phyloP scores from a whole-genome alignment of 768 basidiomycete genomes.

The Chlorophyllum brunneum region DNA sequence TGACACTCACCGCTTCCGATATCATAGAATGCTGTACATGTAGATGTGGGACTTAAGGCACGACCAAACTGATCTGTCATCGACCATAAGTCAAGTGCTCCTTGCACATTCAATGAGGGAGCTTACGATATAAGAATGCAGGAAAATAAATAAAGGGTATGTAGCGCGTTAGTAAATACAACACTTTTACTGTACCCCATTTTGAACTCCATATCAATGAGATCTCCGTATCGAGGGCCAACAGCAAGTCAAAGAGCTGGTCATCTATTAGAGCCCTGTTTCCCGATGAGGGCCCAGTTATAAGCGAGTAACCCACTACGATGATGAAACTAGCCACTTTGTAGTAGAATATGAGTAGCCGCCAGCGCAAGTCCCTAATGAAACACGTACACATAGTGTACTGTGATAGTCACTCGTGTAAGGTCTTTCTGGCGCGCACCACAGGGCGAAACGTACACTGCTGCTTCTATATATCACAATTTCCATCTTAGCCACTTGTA shows the following conservation, averaged over 20 bases:
- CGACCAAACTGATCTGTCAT: background rate
- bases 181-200: background rate
- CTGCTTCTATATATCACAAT: too few species aligned
- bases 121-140: background rate
- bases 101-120: background rate
- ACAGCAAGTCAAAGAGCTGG: background rate
- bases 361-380: too few species aligned
- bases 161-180: background rate
- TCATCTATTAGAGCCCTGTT: too few species aligned
- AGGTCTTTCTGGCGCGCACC: too few species aligned
- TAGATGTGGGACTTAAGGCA: background rate
- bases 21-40: background rate
- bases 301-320: too few species aligned
- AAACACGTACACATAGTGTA: too few species aligned
- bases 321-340: too few species aligned
- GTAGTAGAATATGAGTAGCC: too few species aligned
- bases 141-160: background rate
- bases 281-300: too few species aligned
- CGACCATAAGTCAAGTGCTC: background rate
- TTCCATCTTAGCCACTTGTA: too few species aligned
- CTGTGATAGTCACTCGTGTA: too few species aligned
- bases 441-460: too few species aligned
- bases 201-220: background rate
- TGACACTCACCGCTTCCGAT: background rate
- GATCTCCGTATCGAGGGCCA: background rate